phyloP scores from a whole-genome alignment of 805 yeast genomes.

The Kurtzmaniella fragi region DNA sequence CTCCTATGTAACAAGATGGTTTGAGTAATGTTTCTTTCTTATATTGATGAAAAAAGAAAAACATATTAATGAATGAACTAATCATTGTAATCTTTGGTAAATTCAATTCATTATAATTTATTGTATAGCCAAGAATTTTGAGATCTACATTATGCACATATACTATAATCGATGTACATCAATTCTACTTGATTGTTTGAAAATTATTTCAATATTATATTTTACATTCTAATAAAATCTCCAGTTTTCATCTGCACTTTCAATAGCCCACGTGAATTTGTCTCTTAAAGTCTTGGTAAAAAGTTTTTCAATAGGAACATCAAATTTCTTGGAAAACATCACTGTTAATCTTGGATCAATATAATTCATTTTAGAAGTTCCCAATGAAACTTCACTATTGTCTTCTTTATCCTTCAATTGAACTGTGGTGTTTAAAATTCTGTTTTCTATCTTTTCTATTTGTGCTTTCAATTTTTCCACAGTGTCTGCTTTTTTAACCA shows the following conservation, averaged over 20 bases:
- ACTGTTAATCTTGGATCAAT: constrained; percentile 92
- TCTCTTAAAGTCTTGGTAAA: constrained; percentile 89
- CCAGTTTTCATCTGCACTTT: constrained; percentile 86
- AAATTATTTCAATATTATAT: constrained; percentile 9
- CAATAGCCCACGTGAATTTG: constrained; percentile 94
- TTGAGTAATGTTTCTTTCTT: too few species aligned
- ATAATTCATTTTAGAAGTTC: constrained; percentile 91
- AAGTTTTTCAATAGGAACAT: constrained; percentile 87
- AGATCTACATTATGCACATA: too few species aligned
- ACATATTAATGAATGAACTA: too few species aligned
- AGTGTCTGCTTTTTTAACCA: constrained; percentile 43
- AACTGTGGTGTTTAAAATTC: constrained; percentile 63
- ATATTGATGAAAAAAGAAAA: too few species aligned
- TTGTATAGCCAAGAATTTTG: too few species aligned
- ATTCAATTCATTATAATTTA: too few species aligned
- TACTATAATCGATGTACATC: too few species aligned
- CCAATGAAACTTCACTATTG: constrained; percentile 86
- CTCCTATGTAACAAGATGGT: too few species aligned
- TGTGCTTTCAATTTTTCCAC: constrained; percentile 71
- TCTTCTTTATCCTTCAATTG: constrained; percentile 91
- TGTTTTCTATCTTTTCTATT: constrained; percentile 63
- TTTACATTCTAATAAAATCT: constrained; percentile 43
- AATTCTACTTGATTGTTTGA: constrained; percentile 6
- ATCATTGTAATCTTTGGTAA: too few species aligned
- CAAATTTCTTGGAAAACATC: constrained; percentile 76